Percentiles rank a stretch among this genome's conserved stretches.
phyloP scores from a whole-genome alignment of 2,329 filamentous ascomycete genomes.

The Cladosporium sp. region DNA sequence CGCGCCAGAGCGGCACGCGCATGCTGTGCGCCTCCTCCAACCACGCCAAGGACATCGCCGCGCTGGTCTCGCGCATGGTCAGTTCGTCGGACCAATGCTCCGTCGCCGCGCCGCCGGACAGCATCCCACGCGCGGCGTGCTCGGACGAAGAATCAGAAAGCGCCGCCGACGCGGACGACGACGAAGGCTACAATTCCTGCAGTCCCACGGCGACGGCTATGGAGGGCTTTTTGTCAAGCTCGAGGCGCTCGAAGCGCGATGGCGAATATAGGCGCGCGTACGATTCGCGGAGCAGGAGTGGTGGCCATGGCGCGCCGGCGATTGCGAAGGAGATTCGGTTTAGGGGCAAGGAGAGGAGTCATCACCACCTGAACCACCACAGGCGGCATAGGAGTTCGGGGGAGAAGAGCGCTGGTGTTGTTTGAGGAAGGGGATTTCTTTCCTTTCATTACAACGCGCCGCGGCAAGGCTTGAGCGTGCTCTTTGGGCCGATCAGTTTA shows the following conservation, averaged over 20 bases:
- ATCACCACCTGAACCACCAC: background rate
- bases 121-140: background rate
- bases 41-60: slow-evolving; percentile 36
- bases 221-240: background rate
- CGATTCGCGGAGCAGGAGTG: background rate
- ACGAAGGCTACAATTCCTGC: slow-evolving; percentile 9
- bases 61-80: slow-evolving; percentile 41
- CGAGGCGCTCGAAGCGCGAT: slow-evolving; percentile 1
- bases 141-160: slow-evolving; percentile 2
- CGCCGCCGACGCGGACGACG: background rate
- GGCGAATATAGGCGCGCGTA: slow-evolving; percentile 1
- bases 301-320: slow-evolving; percentile 1
- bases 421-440: background rate
- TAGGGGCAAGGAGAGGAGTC: background rate
- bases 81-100: slow-evolving; percentile 39
- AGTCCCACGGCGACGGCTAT: background rate
- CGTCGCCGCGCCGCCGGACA: slow-evolving; percentile 17
- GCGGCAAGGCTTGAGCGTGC: no score
- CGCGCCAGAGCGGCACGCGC: slow-evolving; percentile 38
- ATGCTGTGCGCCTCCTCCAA: slow-evolving; percentile 39
- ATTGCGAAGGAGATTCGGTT: slow-evolving; percentile 10
- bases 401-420: slow-evolving; percentile 1
- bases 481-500: no score
- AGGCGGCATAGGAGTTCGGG: slow-evolving; percentile 8
- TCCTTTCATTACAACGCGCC: no score